Conservation (phyloP, 768 basidiomycete species). For the Podaxis mareebaensis region DNA sequence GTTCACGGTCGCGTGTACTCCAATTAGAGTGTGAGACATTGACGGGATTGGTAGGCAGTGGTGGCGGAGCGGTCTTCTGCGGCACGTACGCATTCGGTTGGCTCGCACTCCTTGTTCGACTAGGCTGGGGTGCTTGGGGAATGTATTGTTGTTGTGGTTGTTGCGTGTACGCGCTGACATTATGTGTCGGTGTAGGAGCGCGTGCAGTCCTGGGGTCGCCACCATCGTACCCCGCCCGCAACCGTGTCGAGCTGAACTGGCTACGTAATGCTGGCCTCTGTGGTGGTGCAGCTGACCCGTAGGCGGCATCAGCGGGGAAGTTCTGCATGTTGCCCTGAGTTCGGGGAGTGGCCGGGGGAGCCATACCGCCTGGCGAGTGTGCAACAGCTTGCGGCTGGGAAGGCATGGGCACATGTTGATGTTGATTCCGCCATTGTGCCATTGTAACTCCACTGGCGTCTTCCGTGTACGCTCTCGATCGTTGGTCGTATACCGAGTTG, state of each 20-base stretch:
- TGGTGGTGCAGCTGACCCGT: conserved; percentile 32
- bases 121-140: conserved; percentile 36
- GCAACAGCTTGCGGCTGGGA: conserved; percentile 32
- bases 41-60: conserved; percentile 44
- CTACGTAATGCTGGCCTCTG: conserved; percentile 54
- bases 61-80: conserved; percentile 53
- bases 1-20: conserved; percentile 36
- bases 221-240: conserved; percentile 52
- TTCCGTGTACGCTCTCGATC: conserved; percentile 70
- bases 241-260: conserved; percentile 69
- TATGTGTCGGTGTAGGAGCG: conserved; percentile 17
- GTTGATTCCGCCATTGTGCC: conserved; percentile 59
- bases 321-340: conserved; percentile 43
- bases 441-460: conserved; percentile 63
- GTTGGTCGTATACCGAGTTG: conserved; percentile 41
- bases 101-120: conserved; percentile 75
- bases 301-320: conserved; percentile 47
- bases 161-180: conserved; percentile 12
- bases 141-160: conserved; percentile 15
- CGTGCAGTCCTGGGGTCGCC: conserved; percentile 17
- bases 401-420: conserved; percentile 19
- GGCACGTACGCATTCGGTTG: conserved; percentile 74
- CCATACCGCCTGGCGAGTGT: conserved; percentile 26
- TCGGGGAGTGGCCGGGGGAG: conserved; percentile 48
- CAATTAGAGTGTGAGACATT: conserved; percentile 37